These are phyloP conservation scores for Paraglomus brasilianum DNA, from an alignment of 192 early-diverging fungal genomes.

Conservation along the genomic window DNA sequence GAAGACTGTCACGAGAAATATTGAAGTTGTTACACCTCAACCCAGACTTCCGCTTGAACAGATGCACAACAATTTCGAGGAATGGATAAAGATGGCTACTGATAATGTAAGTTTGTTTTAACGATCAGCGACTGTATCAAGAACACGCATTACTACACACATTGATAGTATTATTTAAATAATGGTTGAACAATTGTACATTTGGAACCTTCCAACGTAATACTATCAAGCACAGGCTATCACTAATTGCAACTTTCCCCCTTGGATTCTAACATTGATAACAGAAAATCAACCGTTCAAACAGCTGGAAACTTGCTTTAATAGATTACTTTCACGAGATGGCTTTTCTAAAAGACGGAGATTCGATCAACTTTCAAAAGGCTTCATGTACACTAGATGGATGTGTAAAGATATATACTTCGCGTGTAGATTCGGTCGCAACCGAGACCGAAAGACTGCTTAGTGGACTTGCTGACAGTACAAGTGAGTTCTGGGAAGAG, in stretches of 20 bases:
- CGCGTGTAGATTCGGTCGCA: constrained; percentile 95
- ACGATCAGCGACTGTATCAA: constrained; percentile 14
- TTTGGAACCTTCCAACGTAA: background rate
- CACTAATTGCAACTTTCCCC: background rate
- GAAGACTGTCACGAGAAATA: background rate
- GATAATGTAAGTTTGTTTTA: constrained; percentile 67
- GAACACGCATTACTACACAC: too few species aligned
- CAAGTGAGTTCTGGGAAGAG: constrained; percentile 42
- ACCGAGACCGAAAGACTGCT: constrained; percentile 88
- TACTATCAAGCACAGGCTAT: background rate
- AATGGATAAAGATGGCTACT: constrained; percentile 97
- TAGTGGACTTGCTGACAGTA: constrained; percentile 77
- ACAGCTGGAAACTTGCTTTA: constrained; percentile 96
- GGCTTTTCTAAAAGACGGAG: constrained; percentile 88
- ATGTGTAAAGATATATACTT: constrained; percentile 96
- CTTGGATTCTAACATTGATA: background rate
- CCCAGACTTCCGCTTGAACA: constrained; percentile 40
- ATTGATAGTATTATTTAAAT: background rate
- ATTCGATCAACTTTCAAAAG: constrained; percentile 98
- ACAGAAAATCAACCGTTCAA: constrained; percentile 92
- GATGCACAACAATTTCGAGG: constrained; percentile 66
- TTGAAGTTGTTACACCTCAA: constrained; percentile 17
- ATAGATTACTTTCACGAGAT: constrained; percentile 98
- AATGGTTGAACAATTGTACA: background rate
- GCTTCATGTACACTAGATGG: constrained; percentile 96